Conservation (phyloP, 192 early-diverging fungal species). For the Coemansia sp. region DNA sequence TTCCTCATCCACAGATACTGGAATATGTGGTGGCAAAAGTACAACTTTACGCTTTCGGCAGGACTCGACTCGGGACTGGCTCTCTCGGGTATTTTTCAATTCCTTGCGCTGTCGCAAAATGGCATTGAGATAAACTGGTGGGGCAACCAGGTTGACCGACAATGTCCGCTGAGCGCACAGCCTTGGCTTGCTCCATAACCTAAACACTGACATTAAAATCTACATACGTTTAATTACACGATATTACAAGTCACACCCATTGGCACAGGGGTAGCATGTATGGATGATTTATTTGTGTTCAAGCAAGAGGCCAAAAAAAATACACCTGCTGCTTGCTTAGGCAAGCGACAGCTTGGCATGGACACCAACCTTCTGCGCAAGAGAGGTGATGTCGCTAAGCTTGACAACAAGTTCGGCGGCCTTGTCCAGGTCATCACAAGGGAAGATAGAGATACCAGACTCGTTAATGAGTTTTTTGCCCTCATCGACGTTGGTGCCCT, state of each 20-base stretch:
- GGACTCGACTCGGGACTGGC: constrained; percentile 60
- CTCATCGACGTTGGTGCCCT: constrained; percentile 82
- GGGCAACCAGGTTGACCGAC: constrained; percentile 51
- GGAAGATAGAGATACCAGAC: constrained; percentile 88
- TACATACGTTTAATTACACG: background rate
- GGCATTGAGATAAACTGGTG: constrained; percentile 52
- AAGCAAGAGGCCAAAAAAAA: background rate
- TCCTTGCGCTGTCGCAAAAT: constrained; percentile 48
- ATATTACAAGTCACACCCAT: background rate
- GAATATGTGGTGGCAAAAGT: constrained; percentile 64
- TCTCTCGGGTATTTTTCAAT: constrained; percentile 52
- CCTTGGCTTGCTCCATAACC: constrained; percentile 32
- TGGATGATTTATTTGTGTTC: background rate
- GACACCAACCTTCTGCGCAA: constrained; percentile 48
- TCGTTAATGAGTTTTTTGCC: constrained; percentile 92
- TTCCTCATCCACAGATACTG: constrained; percentile 64
- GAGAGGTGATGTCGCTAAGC: constrained; percentile 54
- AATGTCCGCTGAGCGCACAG: constrained; percentile 42
- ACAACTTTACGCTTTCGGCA: constrained; percentile 58
- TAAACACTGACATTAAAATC: background rate
- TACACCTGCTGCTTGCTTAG: constrained; percentile 1
- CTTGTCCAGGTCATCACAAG: constrained; percentile 93
- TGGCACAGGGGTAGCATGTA: background rate
- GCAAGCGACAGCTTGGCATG: constrained; percentile 51
- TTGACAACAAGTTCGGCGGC: constrained; percentile 70